A percentile compares a stretch with the other conserved stretches of the same genome.
Conservation (phyloP, 768 basidiomycete genomes). For the Hericium erinaceus region DNA sequence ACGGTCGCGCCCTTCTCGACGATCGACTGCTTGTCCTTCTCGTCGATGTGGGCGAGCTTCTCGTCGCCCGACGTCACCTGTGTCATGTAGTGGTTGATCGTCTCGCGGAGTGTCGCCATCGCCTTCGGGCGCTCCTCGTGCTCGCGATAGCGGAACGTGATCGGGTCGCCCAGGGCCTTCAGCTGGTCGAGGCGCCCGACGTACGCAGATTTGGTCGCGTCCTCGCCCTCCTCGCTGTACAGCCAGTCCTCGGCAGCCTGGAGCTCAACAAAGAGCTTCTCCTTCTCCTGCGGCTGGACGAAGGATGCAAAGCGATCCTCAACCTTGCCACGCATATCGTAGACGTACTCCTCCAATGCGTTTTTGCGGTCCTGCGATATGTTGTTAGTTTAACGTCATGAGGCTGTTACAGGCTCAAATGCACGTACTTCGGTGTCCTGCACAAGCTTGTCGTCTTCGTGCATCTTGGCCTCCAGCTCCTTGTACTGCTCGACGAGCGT, state of each 20-base stretch:
- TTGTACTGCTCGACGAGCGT: slow-evolving; percentile 51
- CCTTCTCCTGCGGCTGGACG: slow-evolving; percentile 70
- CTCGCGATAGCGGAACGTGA: slow-evolving; percentile 78
- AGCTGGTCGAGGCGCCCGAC: slow-evolving; percentile 72
- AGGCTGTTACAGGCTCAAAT: not conserved
- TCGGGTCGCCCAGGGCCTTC: slow-evolving; percentile 80
- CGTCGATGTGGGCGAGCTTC: slow-evolving; percentile 81
- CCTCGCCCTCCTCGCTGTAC: slow-evolving; percentile 93
- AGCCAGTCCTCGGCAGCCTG: slow-evolving; percentile 91
- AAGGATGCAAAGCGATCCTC: slow-evolving; percentile 79
- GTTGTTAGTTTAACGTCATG: not conserved
- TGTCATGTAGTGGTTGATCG: slow-evolving; percentile 76
- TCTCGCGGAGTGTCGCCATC: slow-evolving; percentile 72
- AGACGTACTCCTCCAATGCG: slow-evolving; percentile 97
- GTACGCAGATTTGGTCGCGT: slow-evolving; percentile 93
- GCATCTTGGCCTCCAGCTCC: slow-evolving; percentile 86
- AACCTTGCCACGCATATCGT: slow-evolving; percentile 88
- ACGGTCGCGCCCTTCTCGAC: slow-evolving; percentile 85
- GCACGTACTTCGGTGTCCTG: slow-evolving; percentile 84
- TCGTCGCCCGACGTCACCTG: slow-evolving; percentile 82
- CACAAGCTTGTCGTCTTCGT: slow-evolving; percentile 88
- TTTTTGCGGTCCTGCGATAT: slow-evolving; percentile 83
- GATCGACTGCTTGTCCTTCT: slow-evolving; percentile 76
- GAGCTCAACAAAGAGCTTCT: slow-evolving; percentile 59
- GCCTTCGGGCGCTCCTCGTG: slow-evolving; percentile 69